Base-by-base conservation (phyloP, 352 stramenopile species). In the Peronospora farinosa region DNA sequence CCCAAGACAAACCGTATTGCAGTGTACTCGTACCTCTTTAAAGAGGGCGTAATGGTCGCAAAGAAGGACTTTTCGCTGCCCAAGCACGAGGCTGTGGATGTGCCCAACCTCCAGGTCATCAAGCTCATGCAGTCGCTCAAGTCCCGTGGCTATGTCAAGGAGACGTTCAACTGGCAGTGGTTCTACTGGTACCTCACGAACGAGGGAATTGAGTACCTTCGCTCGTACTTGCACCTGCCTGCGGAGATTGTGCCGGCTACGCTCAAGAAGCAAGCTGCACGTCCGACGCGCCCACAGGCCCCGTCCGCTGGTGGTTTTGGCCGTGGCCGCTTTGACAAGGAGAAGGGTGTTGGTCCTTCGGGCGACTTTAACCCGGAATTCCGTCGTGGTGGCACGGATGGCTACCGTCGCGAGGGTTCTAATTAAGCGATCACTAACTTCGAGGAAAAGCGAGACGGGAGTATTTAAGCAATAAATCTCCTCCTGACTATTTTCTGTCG, bases 151-250 rank as follows among this genome's bases (percentile, higher is more conserved):
- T 98, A 97, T 77, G 84, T 99, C 49, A 97, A 95, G 60, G 86
- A 98, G 76, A 99, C 96, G 50, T 99, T 98, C 88, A 98, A 95
- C 72, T 99, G 97, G 97, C 96, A 98, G 78, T 97, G 97, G 82
- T 98, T 97, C 75, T 99, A 99, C 92, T 99, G 94, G 83, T 99
- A 98, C 86, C 84, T 99, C 43, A 99, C 96, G 40, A 94, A 96
- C 65, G 95, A 98, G 67, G 97, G 97, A 61, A 98, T 99, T 67
- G 95, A 98, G 64, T 99, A 99, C 87, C 86, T 99, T 5, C 85
- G 96, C 54, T 84, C 93, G 54, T 99, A 98, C 83, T 72, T 99
- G 53, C 95, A 97, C 68, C 76, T 99, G 43, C 96, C 97, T 48
- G 83, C 92, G 36, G 96, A 99, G 79, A 98, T 99, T 81, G 96